Evolutionary conservation across 805 yeast species (phyloP).

Genomic region (Saturnispora sekii): DNA sequence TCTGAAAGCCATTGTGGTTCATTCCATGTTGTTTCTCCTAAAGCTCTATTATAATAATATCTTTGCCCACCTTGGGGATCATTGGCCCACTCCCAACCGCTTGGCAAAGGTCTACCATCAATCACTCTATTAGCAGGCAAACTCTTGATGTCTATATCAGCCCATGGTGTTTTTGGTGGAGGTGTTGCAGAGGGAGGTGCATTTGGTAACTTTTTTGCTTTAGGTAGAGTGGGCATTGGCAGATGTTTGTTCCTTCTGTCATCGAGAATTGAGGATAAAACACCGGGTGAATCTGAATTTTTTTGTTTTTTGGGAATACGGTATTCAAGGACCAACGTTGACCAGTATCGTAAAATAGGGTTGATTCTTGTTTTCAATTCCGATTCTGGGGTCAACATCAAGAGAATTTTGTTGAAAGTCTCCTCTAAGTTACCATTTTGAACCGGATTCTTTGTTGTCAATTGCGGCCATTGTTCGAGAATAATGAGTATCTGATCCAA

Average conservation of each 20-base stretch:
- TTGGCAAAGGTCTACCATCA: slow-evolving; percentile 37
- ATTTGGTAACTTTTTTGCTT: slow-evolving; percentile 5
- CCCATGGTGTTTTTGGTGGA: slow-evolving; percentile 14
- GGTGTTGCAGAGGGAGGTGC: slow-evolving; percentile 12
- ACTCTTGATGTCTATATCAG: slow-evolving; percentile 10
- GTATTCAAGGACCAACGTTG: slow-evolving; percentile 67
- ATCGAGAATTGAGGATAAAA: slow-evolving; percentile 11
- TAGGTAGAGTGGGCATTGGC: slow-evolving; percentile 3
- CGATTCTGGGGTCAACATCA: slow-evolving; percentile 7
- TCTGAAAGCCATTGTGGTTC: slow-evolving; percentile 31
- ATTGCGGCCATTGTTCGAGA: slow-evolving; percentile 53
- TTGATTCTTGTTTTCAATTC: slow-evolving; percentile 29
- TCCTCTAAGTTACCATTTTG: slow-evolving; percentile 64
- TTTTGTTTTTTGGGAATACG: slow-evolving; percentile 62
- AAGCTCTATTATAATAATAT: slow-evolving; percentile 47
- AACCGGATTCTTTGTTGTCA: slow-evolving; percentile 66
- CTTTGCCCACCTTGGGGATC: slow-evolving; percentile 34
- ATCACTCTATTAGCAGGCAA: slow-evolving; percentile 16
- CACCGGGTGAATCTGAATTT: slow-evolving; percentile 8
- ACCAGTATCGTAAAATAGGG: slow-evolving; percentile 57
- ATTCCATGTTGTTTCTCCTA: slow-evolving; percentile 49
- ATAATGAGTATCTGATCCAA: slow-evolving; percentile 44
- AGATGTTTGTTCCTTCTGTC: slow-evolving; percentile 17
- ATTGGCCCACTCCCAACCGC: slow-evolving; percentile 56
- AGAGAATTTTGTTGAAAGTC: slow-evolving; percentile 34